Base-by-base conservation (phyloP, 2,329 filamentous ascomycete species). In the Exophiala spinifera region DNA sequence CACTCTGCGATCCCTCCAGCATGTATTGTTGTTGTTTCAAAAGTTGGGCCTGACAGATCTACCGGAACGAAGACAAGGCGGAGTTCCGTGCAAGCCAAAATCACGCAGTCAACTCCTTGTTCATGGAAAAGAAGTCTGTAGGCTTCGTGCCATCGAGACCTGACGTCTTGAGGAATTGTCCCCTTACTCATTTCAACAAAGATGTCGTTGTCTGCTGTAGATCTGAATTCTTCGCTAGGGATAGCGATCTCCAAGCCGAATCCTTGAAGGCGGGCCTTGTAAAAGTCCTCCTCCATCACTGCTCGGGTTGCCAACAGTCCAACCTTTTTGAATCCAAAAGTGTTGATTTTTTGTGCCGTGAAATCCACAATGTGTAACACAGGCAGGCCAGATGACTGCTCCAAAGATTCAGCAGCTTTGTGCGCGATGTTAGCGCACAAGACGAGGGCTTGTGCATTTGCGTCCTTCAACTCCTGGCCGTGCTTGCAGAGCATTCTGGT, bases 271-370 rank as follows among this genome's bases (percentile, higher is more conserved):
- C 54, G 46, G 2, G 13, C 37, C 3, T 13, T 48, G 51, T 53
- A 54, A 33, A 60, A 60, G 2, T 56, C 51, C 14, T 60, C 51
- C 43, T 60, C 57, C 57, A 60, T 60, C 17, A 52, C 55, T 3
- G 55, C 44, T 4, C 40, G 25, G 7, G 57, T 60, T 6, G 23
- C 57, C 2, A 60, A 33, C n/a, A 60, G 44, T 4, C 49, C 57
- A 19, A 60, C 50, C 43, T 46, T 56, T 11, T 47, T 51, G 20
- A 46, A 31, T 3, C 34, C 45, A 7, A n/a, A 8, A 7, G 36
- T 21, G 7, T 45, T 21, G 14, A 60, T 51, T 45, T 40, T 3
- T 31, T n/a, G 15, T 3, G 34, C 54, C 1, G 57, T 52, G 20
- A 43, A 53, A 31, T 60, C 57, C 8, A 37, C 51, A 40, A 60